These are phyloP conservation scores for Chaetomium globosum DNA, from an alignment of 2,329 filamentous ascomycete genomes.

Conservation along the genomic window DNA sequence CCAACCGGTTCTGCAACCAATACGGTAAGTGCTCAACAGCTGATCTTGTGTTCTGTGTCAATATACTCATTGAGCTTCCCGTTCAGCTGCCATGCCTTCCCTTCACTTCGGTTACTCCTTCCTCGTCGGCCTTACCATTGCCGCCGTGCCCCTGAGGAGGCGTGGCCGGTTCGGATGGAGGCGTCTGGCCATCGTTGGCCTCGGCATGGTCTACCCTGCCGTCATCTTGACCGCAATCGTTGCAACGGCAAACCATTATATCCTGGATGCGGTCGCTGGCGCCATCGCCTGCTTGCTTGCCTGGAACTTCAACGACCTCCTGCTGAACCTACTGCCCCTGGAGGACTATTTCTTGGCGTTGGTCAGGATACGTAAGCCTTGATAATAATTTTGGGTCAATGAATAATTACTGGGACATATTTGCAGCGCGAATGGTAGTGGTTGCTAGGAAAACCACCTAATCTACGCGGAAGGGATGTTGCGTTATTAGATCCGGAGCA, in stretches of 20 bases:
- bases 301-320: conserved; percentile 57
- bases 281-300: conserved; percentile 65
- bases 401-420: background rate
- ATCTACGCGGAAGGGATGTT: background rate
- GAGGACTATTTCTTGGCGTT: conserved; percentile 70
- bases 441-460: background rate
- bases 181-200: conserved; percentile 48
- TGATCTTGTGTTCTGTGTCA: background rate
- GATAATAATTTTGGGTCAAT: background rate
- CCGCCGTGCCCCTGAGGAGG: conserved; percentile 63
- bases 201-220: conserved; percentile 65
- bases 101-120: conserved; percentile 76
- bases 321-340: conserved; percentile 65
- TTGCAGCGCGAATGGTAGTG: background rate
- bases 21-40: conserved; percentile 55
- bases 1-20: conserved; percentile 74
- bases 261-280: conserved; percentile 71
- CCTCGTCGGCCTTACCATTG: conserved; percentile 70
- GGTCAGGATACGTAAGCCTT: conserved; percentile 67
- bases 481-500: background rate
- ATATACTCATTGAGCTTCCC: background rate
- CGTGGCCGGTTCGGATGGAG: conserved; percentile 56
- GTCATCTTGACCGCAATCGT: conserved; percentile 69
- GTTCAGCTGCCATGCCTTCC: conserved; percentile 69
- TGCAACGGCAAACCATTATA: conserved; percentile 72